Evolutionary conservation across 2,329 filamentous ascomycete genomes (phyloP).

Genomic region (Thielaviopsis ethacetica): DNA sequence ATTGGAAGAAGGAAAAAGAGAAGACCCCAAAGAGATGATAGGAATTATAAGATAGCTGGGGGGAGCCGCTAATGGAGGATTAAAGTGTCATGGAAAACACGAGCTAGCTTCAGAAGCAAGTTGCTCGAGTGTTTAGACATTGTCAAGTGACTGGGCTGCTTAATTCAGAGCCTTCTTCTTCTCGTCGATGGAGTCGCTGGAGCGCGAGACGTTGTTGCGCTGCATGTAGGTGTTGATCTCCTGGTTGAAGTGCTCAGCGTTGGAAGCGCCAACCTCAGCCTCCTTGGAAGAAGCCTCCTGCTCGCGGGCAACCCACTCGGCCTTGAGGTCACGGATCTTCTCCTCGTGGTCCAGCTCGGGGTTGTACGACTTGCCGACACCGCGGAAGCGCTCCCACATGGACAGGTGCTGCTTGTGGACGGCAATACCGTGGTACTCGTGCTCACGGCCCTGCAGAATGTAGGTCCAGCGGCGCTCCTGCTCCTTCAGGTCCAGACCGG

Average conservation of each 20-base stretch:
- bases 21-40: neutral
- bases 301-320: constrained; percentile 41
- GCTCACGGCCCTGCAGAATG: constrained; percentile 58
- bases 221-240: constrained; percentile 11
- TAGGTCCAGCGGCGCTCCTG: constrained; percentile 88
- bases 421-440: constrained; percentile 85
- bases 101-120: too few relatives aligned
- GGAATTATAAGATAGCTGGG: neutral
- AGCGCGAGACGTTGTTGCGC: constrained; percentile 3
- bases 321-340: constrained; percentile 68
- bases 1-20: neutral
- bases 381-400: constrained; percentile 68
- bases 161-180: constrained; percentile 3
- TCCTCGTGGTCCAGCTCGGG: constrained; percentile 66
- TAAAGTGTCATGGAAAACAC: neutral
- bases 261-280: constrained; percentile 21
- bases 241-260: constrained; percentile 12
- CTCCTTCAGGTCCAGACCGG: constrained; percentile 89
- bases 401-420: constrained; percentile 81
- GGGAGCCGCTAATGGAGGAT: neutral
- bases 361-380: constrained; percentile 68
- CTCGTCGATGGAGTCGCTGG: constrained; percentile 5
- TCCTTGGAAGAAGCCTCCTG: constrained; percentile 32
- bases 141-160: neutral
- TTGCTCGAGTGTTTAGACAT: neutral